A percentile compares a stretch with the other conserved stretches of the same genome.
Evolutionary conservation across 306 rosid genomes (phyloP).

Genomic region (Inga oerstediana): DNA sequence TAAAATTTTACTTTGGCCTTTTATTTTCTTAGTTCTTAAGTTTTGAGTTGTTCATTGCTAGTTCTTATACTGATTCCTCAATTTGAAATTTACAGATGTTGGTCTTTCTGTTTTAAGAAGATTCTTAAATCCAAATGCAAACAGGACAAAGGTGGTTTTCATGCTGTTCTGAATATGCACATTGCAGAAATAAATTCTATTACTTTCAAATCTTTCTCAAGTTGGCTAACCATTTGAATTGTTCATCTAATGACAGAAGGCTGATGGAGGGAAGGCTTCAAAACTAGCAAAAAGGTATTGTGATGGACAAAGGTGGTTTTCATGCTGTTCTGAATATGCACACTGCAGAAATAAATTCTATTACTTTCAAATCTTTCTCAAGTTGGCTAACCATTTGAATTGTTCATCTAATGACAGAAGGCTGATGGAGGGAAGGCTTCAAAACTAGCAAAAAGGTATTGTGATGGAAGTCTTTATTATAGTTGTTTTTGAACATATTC

Average conservation of each 20-base stretch:
- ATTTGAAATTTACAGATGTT: slow-evolving; percentile 69
- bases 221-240: slow-evolving; percentile 48
- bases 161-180: slow-evolving; percentile 29
- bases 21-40: neutral
- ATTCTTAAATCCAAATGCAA: slow-evolving; percentile 75
- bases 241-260: slow-evolving; percentile 78
- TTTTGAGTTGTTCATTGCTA: slow-evolving; percentile 12
- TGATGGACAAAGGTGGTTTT: slow-evolving; percentile 73
- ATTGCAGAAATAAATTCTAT: slow-evolving; percentile 29
- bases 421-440: slow-evolving; percentile 71
- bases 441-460: slow-evolving; percentile 84
- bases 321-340: slow-evolving; percentile 29
- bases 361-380: slow-evolving; percentile 26
- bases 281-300: no score
- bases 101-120: slow-evolving; percentile 90
- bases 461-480: slow-evolving; percentile 9
- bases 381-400: slow-evolving; percentile 46
- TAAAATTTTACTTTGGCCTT: neutral
- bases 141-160: slow-evolving; percentile 64
- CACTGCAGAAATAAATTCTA: slow-evolving; percentile 29
- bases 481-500: neutral
- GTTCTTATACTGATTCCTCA: slow-evolving; percentile 24
- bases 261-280: slow-evolving; percentile 70
- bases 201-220: slow-evolving; percentile 26
- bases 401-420: slow-evolving; percentile 79